phyloP scores from a whole-genome alignment of 1,139 yeast species.

The Meyerozyma smithsonii region DNA sequence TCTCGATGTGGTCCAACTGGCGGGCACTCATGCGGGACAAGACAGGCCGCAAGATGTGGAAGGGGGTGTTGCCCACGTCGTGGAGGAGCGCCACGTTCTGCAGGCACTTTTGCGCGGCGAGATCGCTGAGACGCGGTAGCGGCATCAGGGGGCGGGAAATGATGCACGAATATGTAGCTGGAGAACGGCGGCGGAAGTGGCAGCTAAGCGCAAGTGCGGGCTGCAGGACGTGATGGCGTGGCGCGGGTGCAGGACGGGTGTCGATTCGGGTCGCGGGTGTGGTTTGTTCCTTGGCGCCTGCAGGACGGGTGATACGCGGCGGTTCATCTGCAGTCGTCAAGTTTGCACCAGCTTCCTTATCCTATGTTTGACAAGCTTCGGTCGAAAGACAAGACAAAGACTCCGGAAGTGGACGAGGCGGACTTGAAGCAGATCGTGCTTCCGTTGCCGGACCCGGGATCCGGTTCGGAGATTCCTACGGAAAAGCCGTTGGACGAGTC shows the following conservation, averaged over 20 bases:
- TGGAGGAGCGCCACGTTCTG: conserved; percentile 19
- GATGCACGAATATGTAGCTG: not conserved
- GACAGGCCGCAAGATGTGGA: conserved; percentile 40
- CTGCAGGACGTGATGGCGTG: too few species aligned
- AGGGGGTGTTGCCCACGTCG: conserved; percentile 48
- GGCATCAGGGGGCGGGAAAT: not conserved
- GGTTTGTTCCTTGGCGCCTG: too few species aligned
- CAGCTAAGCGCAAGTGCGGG: too few species aligned
- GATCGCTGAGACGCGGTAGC: conserved; percentile 9
- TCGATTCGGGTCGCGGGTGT: too few species aligned
- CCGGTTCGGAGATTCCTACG: not conserved
- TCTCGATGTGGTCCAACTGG: conserved; percentile 44
- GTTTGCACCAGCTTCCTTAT: too few species aligned
- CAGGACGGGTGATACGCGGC: too few species aligned
- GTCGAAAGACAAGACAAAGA: not conserved
- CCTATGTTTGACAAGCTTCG: not conserved
- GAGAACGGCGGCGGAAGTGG: not conserved
- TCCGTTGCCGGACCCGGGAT: not conserved
- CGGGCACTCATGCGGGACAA: conserved; percentile 40
- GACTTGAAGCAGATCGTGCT: not conserved
- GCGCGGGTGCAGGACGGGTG: too few species aligned
- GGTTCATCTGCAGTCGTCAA: too few species aligned
- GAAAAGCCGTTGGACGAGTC: conserved; percentile 43
- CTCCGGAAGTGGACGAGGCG: not conserved
- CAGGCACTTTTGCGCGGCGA: conserved; percentile 16